Evolutionary conservation across 257 asterid genomes (phyloP), one percentile per base, ranked within the genome.

Genomic region (Nicotiana knightiana): DNA sequence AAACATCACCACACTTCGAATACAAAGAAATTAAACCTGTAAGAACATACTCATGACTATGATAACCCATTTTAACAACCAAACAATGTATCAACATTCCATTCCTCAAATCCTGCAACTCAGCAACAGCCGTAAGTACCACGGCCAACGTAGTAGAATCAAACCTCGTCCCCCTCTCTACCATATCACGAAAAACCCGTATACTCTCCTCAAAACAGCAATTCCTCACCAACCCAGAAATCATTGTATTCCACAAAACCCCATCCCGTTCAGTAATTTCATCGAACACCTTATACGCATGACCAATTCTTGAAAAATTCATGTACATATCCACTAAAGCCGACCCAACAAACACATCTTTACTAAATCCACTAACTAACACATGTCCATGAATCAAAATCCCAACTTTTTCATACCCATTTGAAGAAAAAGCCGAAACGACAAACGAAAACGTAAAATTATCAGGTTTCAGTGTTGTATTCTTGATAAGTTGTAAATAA

Each of bases 271-370:
- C 87, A 9, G 89, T 9, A 83, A 93, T 91, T 87, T 83, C 89
- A 81, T 89, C 97, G 39, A 96, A 96, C 97, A 96, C 94, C 89
- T 90, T 93, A 67, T 81, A 82, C 3, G 97, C 99, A 53, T 80
- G 37, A 24, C 81, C 66, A 39, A 88, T 83, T 84, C 87, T 86
- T 21, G 92, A 87, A 84, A 83, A 90, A 2, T 84, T 85, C 86
- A 84, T 88, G 79, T 85, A 87, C 88, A 91, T 82, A 24, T 90
- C 97, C 16, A 92, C 92, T 62, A 95, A 89, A 51, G 97, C 94
- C 12, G 99, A 95, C 16, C 97, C 97, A 81, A 95, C 97, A 83
- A 88, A 95, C 89, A 88, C 81, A 87, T 95, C 96, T 26, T 89
- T 84, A 18, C 89, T 85, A 70, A 84, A 88, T 76, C 98, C 97